Conservation (phyloP, 805 yeast genomes). For the Barnettozyma wickerhamii region DNA sequence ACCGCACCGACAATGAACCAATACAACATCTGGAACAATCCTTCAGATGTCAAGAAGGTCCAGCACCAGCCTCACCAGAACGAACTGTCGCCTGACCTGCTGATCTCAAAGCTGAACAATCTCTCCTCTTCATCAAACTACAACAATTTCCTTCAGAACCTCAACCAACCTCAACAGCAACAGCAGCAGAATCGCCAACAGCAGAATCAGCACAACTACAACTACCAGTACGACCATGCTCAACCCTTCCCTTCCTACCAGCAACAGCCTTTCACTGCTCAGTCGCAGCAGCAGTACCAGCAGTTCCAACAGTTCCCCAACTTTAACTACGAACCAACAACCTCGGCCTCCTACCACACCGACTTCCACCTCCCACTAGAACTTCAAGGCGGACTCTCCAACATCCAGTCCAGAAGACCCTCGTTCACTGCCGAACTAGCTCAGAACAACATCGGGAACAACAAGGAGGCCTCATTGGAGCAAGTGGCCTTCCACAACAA, state of each 20-base stretch:
- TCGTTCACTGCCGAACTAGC: conserved; percentile 58
- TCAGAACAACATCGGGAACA: conserved; percentile 7
- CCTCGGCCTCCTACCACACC: conserved; percentile 1
- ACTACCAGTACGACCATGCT: conserved; percentile 6
- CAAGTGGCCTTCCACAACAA: conserved; percentile 14
- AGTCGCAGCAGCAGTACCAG: conserved; percentile 2
- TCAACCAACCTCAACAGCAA: conserved; percentile 4
- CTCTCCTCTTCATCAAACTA: conserved; percentile 17
- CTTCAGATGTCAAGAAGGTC: neutral
- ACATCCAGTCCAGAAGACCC: conserved; percentile 65
- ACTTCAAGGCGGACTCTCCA: conserved; percentile 61
- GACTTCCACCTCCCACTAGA: conserved; percentile 43
- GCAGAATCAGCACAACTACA: conserved; percentile 1
- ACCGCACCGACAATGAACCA: conserved; percentile 9
- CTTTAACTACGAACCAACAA: conserved; percentile 8
- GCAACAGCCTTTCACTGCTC: neutral
- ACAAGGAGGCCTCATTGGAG: conserved; percentile 10
- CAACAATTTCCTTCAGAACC: conserved; percentile 11
- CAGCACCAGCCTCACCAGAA: conserved; percentile 11
- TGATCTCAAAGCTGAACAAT: conserved; percentile 21
- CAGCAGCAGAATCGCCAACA: conserved; percentile 3
- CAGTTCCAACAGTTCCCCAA: conserved; percentile 5
- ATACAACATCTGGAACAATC: conserved; percentile 14
- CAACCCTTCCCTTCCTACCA: neutral
- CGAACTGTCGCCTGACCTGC: conserved; percentile 21